Base-by-base conservation (phyloP, 495 filamentous ascomycete genomes). In the Aspergillus nanangensis region DNA sequence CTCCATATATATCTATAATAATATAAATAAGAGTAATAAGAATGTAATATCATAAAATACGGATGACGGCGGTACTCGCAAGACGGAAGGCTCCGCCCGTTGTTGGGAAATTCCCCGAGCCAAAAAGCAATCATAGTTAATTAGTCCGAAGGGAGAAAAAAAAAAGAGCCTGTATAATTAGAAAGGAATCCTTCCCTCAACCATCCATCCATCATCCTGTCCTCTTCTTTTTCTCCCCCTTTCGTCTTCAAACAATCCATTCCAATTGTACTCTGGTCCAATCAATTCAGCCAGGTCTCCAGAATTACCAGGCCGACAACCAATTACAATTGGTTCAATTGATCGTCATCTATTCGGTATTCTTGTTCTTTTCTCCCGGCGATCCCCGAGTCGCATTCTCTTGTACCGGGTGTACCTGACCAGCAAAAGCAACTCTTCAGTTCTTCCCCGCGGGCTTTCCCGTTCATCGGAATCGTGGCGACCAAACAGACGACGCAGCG, bases 401-500 rank as follows among this genome's bases (percentile, higher is more conserved):
- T 21, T 24, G 15, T 39, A 20, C 37, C 37, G n/a, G 17, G 18
- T 39, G 17, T 22, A 7, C 13, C 37, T 18, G 33, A 18, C 15
- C 15, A 36, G 15, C 20, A 14, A 36, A 36, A 36, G 33, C 18
- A 19, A 39, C 22, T 45, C 18, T 36, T 19, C 11, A 20, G 45
- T 44, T 42, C 36, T 56, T 61, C 67, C 65, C 65, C 65, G 64
- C 67, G 61, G 64, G 58, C 52, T 54, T 55, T 59, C 62, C 61
- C 46, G 51, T 53, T 24, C 44, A 59, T 64, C 63, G 60, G 68
- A 70, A 73, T 61, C 52, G 66, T 82, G 75, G 81, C 80, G 59
- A 66, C 74, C 70, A 69, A 62, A 57, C 63, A 62, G 56, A 72
- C 81, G 66, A 72, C 77, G 73, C 75, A 82, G 57, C 83, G 88